Base-by-base conservation (phyloP, 108 stramenopile genomes). In the Nitzschia sp. region DNA sequence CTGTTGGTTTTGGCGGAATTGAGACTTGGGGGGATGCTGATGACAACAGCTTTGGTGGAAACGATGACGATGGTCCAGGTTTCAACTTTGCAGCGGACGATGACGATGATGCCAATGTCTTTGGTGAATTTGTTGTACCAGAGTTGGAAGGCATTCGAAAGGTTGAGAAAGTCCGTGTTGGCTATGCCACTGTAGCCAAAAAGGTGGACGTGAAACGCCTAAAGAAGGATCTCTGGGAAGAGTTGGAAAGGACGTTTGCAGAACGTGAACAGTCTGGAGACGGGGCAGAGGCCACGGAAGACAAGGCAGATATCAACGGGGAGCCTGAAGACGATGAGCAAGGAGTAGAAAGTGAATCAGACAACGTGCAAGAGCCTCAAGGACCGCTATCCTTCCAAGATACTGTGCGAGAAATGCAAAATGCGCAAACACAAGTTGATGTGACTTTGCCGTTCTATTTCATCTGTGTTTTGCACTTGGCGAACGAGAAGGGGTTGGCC, bases 381-480 rank as follows among this genome's bases (percentile, higher is more conserved):
- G 26, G 20, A 24, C 71, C 63, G 7, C 77, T 89, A 14, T 93
- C 92, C 14, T 89, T 90, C 61, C 74, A 88, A 59, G 77, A 89
- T 14, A 88, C 89, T 22, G 85, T 92, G 26, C 75, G 86, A 17
- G 85, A 85, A 40, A 76, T 95, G 80, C 87, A 87, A 63, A 48
- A 53, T 9, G 65, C 64, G 7, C 83, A 95, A 72, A 78, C 81
- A 44, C 95, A 97, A 69, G 46, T 73, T 53, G 94, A 94, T 59
- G 98, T 92, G 5, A 94, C 96, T 9, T 70, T 97, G 19, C 92
- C 97, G 3, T 98, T 95, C 80, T 99, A 97, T 80, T 99, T 99
- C 57, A 98, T 98, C 65, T 96, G 95, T 63, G 73, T 97, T 41
- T 74, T 99, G 20, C 98, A 99, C 69, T 80, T 99, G 50, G 96